Conservation (phyloP, 495 filamentous ascomycete species). For the Podospora pseudoanserina region DNA sequence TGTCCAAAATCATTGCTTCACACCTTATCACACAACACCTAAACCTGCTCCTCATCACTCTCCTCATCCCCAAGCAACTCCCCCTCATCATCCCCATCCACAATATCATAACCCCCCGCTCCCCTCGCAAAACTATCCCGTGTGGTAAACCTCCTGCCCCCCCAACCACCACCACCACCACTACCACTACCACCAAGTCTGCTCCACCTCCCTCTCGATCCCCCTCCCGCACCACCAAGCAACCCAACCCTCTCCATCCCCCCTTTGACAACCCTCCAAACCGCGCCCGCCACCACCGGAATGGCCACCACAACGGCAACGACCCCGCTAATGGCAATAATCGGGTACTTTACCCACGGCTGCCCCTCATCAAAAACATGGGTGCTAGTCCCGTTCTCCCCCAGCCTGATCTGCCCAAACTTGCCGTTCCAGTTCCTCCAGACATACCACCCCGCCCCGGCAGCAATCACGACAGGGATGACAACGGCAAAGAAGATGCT, state of each 20-base stretch:
- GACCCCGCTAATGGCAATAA: constrained; percentile 58
- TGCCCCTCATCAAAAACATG: constrained; percentile 56
- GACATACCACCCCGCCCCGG: constrained; percentile 74
- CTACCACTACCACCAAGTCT: constrained; percentile 39
- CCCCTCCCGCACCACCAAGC: constrained; percentile 29
- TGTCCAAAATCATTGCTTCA: neutral
- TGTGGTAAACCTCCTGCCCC: constrained; percentile 64
- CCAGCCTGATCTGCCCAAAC: constrained; percentile 84
- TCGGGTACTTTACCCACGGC: constrained; percentile 70
- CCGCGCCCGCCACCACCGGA: constrained; percentile 62
- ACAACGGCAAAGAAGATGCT: constrained; percentile 86
- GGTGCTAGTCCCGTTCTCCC: constrained; percentile 50
- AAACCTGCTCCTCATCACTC: constrained; percentile 71
- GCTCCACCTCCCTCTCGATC: constrained; percentile 38
- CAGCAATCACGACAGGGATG: constrained; percentile 65
- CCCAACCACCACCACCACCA: neutral
- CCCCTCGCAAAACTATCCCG: constrained; percentile 81
- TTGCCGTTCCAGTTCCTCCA: constrained; percentile 83
- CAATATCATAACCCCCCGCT: constrained; percentile 76
- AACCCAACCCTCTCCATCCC: constrained; percentile 45
- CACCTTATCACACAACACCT: neutral
- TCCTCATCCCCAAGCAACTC: constrained; percentile 71
- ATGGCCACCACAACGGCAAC: constrained; percentile 74
- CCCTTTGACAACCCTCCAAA: constrained; percentile 60
- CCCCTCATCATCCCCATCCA: constrained; percentile 91